Conservation (phyloP, 1,284 basidiomycete genomes). For the Ceratobasidium sp. region DNA sequence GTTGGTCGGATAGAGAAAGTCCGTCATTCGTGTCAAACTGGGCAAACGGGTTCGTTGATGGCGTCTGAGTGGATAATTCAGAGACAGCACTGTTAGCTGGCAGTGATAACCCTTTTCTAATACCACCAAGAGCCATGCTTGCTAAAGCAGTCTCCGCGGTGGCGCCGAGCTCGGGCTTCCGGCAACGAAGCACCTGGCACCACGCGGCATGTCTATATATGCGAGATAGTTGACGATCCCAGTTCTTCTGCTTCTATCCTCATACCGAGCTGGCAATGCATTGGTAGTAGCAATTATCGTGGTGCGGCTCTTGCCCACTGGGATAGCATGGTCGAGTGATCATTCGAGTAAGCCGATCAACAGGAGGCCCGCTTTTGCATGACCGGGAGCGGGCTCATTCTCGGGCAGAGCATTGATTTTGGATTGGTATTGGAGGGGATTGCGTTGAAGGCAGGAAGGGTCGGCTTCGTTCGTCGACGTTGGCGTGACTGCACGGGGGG, state of each 20-base stretch:
- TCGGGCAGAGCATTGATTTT: too few species aligned
- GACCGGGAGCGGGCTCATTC: background rate
- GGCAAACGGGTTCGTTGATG: constrained; percentile 9
- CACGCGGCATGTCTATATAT: background rate
- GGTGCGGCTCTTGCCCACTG: background rate
- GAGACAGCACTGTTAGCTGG: too few species aligned
- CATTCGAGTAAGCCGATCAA: background rate
- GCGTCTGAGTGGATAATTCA: too few species aligned
- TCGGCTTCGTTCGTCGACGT: too few species aligned
- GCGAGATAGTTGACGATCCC: background rate
- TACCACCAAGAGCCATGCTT: constrained; percentile 5
- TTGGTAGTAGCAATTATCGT: background rate
- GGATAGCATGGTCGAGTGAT: constrained; percentile 1
- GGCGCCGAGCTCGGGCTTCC: background rate
- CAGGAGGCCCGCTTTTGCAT: background rate
- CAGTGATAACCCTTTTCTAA: too few species aligned
- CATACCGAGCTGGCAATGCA: background rate
- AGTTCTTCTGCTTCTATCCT: background rate
- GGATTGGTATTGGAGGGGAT: background rate
- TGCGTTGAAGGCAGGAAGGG: too few species aligned
- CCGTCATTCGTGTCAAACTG: too few species aligned
- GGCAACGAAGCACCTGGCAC: background rate
- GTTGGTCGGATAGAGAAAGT: background rate
- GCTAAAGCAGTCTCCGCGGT: background rate
- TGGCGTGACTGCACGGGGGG: too few species aligned